Base-by-base conservation (phyloP, 2,329 filamentous ascomycete species). In the Arachnopeziza araneosa region DNA sequence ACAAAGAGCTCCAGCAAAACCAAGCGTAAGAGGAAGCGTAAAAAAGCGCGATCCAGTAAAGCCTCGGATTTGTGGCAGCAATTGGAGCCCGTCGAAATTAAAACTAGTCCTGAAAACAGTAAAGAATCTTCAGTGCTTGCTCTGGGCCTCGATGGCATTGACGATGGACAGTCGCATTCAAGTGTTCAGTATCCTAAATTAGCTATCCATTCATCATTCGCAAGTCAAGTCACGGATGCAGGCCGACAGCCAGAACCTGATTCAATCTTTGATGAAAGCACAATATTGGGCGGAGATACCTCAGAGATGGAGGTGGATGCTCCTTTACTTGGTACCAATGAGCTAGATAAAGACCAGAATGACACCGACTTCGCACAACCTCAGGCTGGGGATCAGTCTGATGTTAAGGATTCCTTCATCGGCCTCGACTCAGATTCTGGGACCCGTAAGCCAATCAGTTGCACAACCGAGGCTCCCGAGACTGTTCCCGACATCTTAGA, bases 241-340 rank as follows among this genome's bases (percentile, higher is more conserved):
- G 81, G 80, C 24, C 76, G 79, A 17, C 82, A 84, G 60, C 36
- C 36, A 6, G 36, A 44, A 19, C 77, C 77, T 2, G 79, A 81
- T 59, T 76, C 75, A 5, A 74, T 75, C 56, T 70, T 71, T 64
- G 68, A 74, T 17, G 73, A 76, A 44, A 66, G 59, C 51, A 55
- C 44, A 6, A 50, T 60, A 19, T 61, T 61, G 54, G 30, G 24
- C n/a, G 36, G 36, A 44, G 36, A 44, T 19, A 12, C 4, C 17
- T 19, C 36, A 44, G 36, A 44, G 10, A 19, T 44, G 36, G 36
- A 44, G 36, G 17, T 44, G 12, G 65, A 66, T 21, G 60, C 54
- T 10, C 54, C 58, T 17, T 61, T 57, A 36, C 49, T 58, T 4
- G 48, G 56, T 12, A 58, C 55, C 19, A 7, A 59, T 22, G 60